Base-by-base conservation (phyloP, 2,329 filamentous ascomycete genomes). In the Alternaria brassicicola region DNA sequence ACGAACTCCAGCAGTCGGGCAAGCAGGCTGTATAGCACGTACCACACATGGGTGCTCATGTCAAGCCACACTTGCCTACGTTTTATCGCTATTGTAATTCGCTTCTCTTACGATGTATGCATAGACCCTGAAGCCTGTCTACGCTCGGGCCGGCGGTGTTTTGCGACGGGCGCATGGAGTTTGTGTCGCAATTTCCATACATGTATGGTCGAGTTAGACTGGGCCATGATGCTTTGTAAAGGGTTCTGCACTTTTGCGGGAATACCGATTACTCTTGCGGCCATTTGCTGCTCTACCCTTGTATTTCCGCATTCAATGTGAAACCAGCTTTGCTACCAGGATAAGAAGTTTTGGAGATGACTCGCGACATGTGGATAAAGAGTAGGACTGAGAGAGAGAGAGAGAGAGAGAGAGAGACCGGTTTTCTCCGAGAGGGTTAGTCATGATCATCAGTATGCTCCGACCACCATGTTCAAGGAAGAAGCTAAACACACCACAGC, bases 1-100 rank as follows among this genome's bases (percentile, higher is more conserved):
- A 60, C 56, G 62, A 68, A 41, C 52, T 70, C 23, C 64, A 67
- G 46, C 68, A 67, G 31, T 51, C 47, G 23, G 57, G 26, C 45
- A 65, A 64, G 53, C 49, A 55, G 45, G 36, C 65, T 48, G 57
- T 48, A 50, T 65, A 63, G 49, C 54, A 30, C n/a, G n/a, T n/a
- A n/a, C n/a, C n/a, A n/a, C n/a, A n/a, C n/a, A n/a, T n/a, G n/a
- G n/a, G n/a, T n/a, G n/a, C n/a, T n/a, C n/a, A n/a, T n/a, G n/a
- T n/a, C n/a, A n/a, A n/a, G 19, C 36, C 19, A 39, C 12, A 21
- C 31, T 52, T n/a, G 17, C n/a, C 39, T 33, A 31, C 28, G 38
- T 48, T 57, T 52, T 17, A 8, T 26, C 33, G 23, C 41, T 39
- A 43, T 30, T 45, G 39, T 35, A 21, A 23, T 41, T 21, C 49